Base-by-base conservation (phyloP, 2,329 filamentous ascomycete species). In the Aspergillus fumigatiaffinis region DNA sequence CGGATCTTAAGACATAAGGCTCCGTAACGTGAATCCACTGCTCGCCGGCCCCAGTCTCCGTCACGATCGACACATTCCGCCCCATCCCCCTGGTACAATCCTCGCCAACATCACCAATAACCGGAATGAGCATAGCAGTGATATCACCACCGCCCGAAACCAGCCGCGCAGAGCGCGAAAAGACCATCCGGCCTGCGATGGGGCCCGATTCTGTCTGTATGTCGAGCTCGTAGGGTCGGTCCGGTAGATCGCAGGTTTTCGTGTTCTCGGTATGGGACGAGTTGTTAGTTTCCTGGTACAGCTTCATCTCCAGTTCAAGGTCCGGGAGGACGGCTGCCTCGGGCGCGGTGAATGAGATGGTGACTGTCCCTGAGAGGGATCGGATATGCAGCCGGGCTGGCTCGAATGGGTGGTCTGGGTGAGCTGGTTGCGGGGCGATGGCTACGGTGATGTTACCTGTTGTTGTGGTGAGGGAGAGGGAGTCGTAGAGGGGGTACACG, bases 101-200 rank as follows among this genome's bases (percentile, higher is more conserved):
- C 14, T 38, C 14, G 0, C 5, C 14, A 38, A 38, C 14, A 17
- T 6, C 32, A 38, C 14, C 14, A 38, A 17, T 17, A 1, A 38
- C 32, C 5, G 86, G 75, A 1, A 71, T 69, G 26, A 87, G 76
- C 1, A 73, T 77, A 9, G 82, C 79, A 20, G 72, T 76, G 46
- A 86, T 76, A 10, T 66, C 71, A 28, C 84, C 71, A 29, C 84
- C 85, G 50, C 71, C 72, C 0, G 82, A 78, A 3, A 74, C 72
- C 25, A 77, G 66, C 60, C 84, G 75, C 4, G 73, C 68, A 46
- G 81, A 77, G 25, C 77, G 73, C 32, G 32, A 38, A 1, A 80
- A 72, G 29, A 84, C 77, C 5, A 83, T 71, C 52, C 76, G 73
- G 75, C 69, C 71, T 5, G 56, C 58, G 38, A 73, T 65, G 26